Conservation (phyloP, 805 yeast species). For the Starmerella asiatica region DNA sequence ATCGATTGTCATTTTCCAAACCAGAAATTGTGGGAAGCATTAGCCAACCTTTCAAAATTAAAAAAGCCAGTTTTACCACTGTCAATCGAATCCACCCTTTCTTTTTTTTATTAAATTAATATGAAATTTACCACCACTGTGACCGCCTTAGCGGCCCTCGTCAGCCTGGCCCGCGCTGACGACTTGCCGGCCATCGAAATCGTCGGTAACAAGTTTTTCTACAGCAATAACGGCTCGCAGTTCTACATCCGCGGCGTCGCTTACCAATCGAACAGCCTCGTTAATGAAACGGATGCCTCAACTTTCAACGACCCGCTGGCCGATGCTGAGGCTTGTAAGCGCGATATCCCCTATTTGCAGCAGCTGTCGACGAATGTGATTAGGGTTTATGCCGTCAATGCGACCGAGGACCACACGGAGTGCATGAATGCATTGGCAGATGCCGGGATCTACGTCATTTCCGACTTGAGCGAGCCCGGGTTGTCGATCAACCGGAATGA, state of each 20-base stretch:
- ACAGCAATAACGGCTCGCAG: constrained; percentile 57
- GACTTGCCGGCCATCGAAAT: constrained; percentile 42
- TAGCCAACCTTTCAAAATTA: no score
- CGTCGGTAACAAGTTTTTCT: constrained; percentile 64
- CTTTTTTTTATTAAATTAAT: no score
- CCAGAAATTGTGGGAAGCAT: no score
- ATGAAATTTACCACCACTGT: constrained; percentile 23
- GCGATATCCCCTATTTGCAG: constrained; percentile 69
- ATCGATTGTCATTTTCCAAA: no score
- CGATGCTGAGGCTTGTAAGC: constrained; percentile 50
- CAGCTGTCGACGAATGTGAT: constrained; percentile 62
- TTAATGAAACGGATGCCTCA: constrained; percentile 32
- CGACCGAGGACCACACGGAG: constrained; percentile 52
- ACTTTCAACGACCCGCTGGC: constrained; percentile 63
- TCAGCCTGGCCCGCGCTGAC: constrained; percentile 23
- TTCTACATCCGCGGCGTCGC: constrained; percentile 83
- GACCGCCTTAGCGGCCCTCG: constrained; percentile 16
- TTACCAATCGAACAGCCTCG: constrained; percentile 54
- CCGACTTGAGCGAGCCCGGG: constrained; percentile 81
- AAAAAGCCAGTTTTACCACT: no score
- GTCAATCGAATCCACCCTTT: no score
- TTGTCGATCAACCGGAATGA: constrained; percentile 59
- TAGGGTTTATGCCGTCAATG: constrained; percentile 77
- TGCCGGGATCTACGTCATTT: constrained; percentile 82
- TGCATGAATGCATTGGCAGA: constrained; percentile 65